Conservation (phyloP, 768 basidiomycete genomes). For the Rhodotorula babjevae region DNA sequence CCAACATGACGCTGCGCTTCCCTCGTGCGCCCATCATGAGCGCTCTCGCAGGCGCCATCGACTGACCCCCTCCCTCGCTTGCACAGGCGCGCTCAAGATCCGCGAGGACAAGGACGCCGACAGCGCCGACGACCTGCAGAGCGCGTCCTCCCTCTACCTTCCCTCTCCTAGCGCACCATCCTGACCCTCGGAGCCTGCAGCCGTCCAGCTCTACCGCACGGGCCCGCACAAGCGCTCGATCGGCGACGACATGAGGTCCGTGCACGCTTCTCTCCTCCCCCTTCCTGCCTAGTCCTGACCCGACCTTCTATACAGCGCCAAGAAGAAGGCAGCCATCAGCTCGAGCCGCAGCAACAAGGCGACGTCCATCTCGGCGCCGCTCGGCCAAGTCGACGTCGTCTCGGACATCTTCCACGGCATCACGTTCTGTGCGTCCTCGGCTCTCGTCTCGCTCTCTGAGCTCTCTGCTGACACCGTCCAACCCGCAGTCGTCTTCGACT, state of each 20-base stretch:
- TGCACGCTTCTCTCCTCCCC: not conserved
- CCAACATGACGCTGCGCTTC: constrained; percentile 88
- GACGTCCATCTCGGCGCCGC: constrained; percentile 58
- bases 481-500: constrained; percentile 7
- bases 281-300: not conserved
- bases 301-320: constrained; percentile 11
- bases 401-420: constrained; percentile 66
- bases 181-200: not conserved
- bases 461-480: not conserved
- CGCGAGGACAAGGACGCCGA: not conserved
- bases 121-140: not conserved
- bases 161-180: not conserved
- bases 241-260: constrained; percentile 13
- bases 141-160: not conserved
- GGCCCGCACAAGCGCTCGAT: constrained; percentile 49
- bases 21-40: constrained; percentile 60
- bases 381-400: constrained; percentile 59
- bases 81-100: not conserved
- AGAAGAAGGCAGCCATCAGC: constrained; percentile 25
- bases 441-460: not conserved
- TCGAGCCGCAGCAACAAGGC: constrained; percentile 52
- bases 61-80: too few species aligned
- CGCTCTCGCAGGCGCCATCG: too few species aligned
- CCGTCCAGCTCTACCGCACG: constrained; percentile 39
- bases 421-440: constrained; percentile 65